Evolutionary conservation across 176 grass and related monocot species (phyloP), one percentile per base, ranked within the genome.

Genomic region (Aegilops longissima): DNA sequence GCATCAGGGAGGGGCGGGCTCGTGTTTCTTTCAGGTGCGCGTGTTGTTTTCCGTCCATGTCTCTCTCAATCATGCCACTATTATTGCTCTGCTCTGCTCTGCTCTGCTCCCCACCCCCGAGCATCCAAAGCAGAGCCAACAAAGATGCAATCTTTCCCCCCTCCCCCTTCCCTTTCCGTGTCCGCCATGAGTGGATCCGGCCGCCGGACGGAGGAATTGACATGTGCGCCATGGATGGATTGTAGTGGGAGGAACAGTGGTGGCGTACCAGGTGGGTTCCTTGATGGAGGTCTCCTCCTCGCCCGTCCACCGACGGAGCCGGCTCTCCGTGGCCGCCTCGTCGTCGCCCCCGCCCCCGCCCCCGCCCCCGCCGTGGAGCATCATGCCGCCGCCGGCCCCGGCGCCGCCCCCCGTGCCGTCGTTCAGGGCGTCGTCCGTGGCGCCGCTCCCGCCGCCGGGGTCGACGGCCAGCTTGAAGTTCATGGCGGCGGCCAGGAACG

Each of bases 241-340:
- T 24, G 58, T 16, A 9, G 25, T 25, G 25, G 38, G 21, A 8
- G 36, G 6, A 12, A 11, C 52, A 61, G 0, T 1, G 11, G 23
- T 7, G 31, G 27, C 8, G 76, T 94, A 99, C 97, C 97, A 96
- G 73, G 87, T 86, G 12, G 94, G 94, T 56, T 99, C 97, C 75
- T 99, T 99, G 78, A 99, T 96, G 80, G 97, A 85, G 4, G 94
- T 69, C 61, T 99, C 97, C 61, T 99, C 97, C 18, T 99, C 94
- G 10, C 90, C 76, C 4, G 87, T 25, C 93, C 93, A 95, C 5
- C 78, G 90, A 33, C 83, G 86, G 73, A 91, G 84, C 8, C 93
- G 61, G 84, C 89, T 89, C 78, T 93, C 91, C 4, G 90, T 88
- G n/a, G 88, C 91, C 2, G 88, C 90, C 39, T 91, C 91, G n/a